phyloP scores from a whole-genome alignment of 2,329 filamentous ascomycete species.

The Mariannaea elegans region DNA sequence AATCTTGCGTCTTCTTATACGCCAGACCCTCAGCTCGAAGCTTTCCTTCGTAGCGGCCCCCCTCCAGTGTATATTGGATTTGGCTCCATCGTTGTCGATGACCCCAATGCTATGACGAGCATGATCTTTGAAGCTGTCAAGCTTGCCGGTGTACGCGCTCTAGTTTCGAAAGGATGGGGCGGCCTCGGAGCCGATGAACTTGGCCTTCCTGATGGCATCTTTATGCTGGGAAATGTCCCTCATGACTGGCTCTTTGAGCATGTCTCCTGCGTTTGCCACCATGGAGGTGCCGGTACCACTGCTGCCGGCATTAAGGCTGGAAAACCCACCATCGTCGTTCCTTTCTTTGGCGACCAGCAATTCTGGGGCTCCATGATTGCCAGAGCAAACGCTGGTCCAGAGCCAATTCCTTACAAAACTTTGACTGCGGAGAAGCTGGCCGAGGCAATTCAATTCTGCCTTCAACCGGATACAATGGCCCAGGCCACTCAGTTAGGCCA shows the following conservation, averaged over 20 bases:
- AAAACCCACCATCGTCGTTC: constrained; percentile 82
- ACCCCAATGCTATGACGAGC: constrained; percentile 74
- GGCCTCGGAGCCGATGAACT: constrained; percentile 78
- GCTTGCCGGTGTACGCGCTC: constrained; percentile 74
- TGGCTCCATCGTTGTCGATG: constrained; percentile 82
- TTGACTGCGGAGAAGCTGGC: constrained; percentile 73
- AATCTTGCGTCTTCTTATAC: constrained; percentile 72
- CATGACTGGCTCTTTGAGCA: constrained; percentile 90
- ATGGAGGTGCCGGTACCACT: constrained; percentile 88
- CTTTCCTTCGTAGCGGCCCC: constrained; percentile 73
- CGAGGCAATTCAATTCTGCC: constrained; percentile 67
- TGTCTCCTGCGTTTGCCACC: constrained; percentile 85
- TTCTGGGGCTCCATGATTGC: constrained; percentile 85
- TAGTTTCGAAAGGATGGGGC: constrained; percentile 91
- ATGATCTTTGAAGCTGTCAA: constrained; percentile 77
- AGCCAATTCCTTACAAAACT: constrained; percentile 73
- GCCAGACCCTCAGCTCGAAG: constrained; percentile 70
- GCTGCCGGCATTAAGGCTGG: constrained; percentile 85
- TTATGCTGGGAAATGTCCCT: constrained; percentile 85
- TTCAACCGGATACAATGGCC: constrained; percentile 66
- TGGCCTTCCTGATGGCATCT: constrained; percentile 77
- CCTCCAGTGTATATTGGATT: constrained; percentile 86
- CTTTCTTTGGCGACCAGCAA: constrained; percentile 87
- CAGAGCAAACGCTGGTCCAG: constrained; percentile 75
- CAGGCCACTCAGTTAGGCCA: constrained; percentile 67